Conservation (phyloP, 768 basidiomycete genomes). For the Lactarius trivialis region DNA sequence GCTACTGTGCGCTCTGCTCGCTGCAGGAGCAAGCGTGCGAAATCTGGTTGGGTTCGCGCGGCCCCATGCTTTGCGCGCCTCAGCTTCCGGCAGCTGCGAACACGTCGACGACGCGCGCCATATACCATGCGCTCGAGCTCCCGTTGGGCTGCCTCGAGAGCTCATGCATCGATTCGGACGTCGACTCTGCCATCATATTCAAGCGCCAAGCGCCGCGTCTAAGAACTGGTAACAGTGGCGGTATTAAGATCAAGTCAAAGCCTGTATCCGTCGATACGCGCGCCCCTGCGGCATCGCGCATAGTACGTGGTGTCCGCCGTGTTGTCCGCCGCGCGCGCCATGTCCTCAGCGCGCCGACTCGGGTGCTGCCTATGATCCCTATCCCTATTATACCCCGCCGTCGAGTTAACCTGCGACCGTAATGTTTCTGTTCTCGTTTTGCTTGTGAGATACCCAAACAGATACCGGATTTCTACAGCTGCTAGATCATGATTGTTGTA, state of each 20-base stretch:
- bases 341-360: background rate
- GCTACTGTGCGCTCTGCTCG: background rate
- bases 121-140: slow-evolving; percentile 3
- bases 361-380: background rate
- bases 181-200: slow-evolving; percentile 1
- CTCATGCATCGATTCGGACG: slow-evolving; percentile 7
- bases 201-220: background rate
- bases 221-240: background rate
- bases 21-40: slow-evolving; percentile 8
- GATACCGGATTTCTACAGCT: background rate
- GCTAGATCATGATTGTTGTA: background rate
- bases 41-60: slow-evolving; percentile 1
- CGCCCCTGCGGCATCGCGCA: background rate
- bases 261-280: background rate
- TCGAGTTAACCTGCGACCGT: background rate
- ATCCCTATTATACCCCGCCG: background rate
- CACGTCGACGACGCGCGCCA: background rate
- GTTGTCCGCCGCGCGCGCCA: slow-evolving; percentile 8
- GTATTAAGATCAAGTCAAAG: background rate
- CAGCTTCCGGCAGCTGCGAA: background rate
- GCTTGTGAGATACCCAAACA: too few relatives aligned
- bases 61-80: background rate
- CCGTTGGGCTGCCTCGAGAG: slow-evolving; percentile 4
- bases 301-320: slow-evolving; percentile 4
- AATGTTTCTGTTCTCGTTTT: background rate